Percentiles rank a stretch among this genome's conserved stretches.
Conservation (phyloP, 1,284 basidiomycete species). For the Puccinia polysora region DNA sequence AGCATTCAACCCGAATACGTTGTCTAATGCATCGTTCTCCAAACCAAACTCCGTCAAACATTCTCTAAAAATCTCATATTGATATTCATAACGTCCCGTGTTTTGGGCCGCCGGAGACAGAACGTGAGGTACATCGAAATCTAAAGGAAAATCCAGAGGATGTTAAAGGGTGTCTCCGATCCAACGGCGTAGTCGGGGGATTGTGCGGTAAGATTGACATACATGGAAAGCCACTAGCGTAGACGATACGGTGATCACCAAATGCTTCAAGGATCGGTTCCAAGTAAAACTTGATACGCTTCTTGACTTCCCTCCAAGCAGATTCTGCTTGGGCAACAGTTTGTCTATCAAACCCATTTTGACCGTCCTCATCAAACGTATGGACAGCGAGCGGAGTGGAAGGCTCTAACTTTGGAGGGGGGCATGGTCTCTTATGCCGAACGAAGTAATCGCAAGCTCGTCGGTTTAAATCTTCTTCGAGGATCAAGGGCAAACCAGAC, state of each 20-base stretch:
- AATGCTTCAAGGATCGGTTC: conserved; percentile 43
- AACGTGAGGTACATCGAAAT: conserved; percentile 8
- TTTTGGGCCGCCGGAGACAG: neutral
- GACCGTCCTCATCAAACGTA: neutral
- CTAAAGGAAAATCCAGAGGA: neutral
- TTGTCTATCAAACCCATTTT: neutral
- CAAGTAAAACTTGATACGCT: conserved; percentile 40
- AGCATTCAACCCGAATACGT: conserved; percentile 42
- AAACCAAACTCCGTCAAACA: conserved; percentile 39
- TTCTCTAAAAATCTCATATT: conserved; percentile 40
- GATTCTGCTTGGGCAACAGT: conserved; percentile 16
- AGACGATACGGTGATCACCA: conserved; percentile 42
- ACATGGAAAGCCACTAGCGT: conserved; percentile 40
- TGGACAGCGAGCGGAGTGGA: neutral
- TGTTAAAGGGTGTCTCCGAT: no score
- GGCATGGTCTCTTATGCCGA: conserved; percentile 9
- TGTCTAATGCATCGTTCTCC: conserved; percentile 41
- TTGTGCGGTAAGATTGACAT: neutral
- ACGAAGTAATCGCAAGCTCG: conserved; percentile 9
- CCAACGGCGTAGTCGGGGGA: no score
- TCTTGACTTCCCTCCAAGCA: conserved; percentile 40
- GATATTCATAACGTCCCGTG: conserved; percentile 33
- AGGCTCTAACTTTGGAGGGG: neutral
- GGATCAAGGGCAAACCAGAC: conserved; percentile 24
- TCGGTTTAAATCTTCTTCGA: conserved; percentile 19